phyloP scores from a whole-genome alignment of 768 basidiomycete genomes.

The Xerocomus spinulosus region DNA sequence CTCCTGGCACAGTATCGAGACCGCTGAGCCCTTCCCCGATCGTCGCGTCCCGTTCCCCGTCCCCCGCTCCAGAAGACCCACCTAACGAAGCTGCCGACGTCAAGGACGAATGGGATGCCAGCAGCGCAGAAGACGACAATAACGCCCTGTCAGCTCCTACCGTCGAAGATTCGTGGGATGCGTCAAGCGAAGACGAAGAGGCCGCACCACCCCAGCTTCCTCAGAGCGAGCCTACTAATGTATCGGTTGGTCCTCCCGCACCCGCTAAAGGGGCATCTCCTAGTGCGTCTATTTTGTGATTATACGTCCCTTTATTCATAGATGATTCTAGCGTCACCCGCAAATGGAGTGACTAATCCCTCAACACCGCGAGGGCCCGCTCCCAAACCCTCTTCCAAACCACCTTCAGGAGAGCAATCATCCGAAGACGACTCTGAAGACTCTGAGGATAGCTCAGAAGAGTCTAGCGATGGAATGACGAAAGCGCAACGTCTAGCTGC shows the following conservation, averaged over 20 bases:
- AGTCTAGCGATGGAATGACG: slow-evolving; percentile 64
- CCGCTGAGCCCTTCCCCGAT: slow-evolving; percentile 39
- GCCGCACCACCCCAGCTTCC: slow-evolving; percentile 15
- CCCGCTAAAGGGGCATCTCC: slow-evolving; percentile 2
- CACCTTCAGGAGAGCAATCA: slow-evolving; percentile 30
- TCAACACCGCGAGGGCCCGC: slow-evolving; percentile 24
- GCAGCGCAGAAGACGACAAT: slow-evolving; percentile 38
- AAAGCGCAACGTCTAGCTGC: slow-evolving; percentile 60
- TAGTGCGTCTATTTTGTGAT: slow-evolving; percentile 10
- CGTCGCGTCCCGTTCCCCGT: slow-evolving; percentile 23
- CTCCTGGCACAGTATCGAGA: slow-evolving; percentile 51
- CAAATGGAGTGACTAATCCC: slow-evolving; percentile 11
- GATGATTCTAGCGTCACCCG: neutral
- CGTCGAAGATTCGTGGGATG: slow-evolving; percentile 67
- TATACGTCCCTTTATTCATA: neutral
- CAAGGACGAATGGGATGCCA: slow-evolving; percentile 54
- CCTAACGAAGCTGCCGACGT: slow-evolving; percentile 26
- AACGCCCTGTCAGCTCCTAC: slow-evolving; percentile 29
- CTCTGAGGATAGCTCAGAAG: slow-evolving; percentile 36
- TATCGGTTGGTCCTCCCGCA: neutral
- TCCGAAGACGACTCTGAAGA: slow-evolving; percentile 49
- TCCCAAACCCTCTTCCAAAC: slow-evolving; percentile 27
- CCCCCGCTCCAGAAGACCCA: slow-evolving; percentile 28
- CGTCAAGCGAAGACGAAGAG: slow-evolving; percentile 53
- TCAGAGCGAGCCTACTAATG: slow-evolving; percentile 14